Base-by-base conservation (phyloP, 441 rosid genomes). In the Erodium moschatum region DNA sequence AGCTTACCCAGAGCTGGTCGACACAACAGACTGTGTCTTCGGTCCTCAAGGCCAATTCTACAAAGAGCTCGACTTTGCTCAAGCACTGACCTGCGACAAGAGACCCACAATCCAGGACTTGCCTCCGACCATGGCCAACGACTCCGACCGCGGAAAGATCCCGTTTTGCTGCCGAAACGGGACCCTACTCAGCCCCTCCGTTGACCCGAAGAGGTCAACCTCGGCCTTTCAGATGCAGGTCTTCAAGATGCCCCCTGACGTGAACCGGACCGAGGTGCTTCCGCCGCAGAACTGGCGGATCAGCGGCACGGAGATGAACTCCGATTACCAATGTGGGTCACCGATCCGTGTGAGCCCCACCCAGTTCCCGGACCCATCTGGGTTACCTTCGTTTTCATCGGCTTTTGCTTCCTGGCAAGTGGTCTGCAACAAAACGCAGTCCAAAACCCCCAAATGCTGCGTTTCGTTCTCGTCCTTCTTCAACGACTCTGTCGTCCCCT, bases 401-500 rank as follows among this genome's bases (percentile, higher is more conserved):
- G 80, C 89, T 9, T 31, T 85, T 29, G 83, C 81, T 15, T 83
- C 85, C 68, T 85, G 89, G 89, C 89, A 83, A 58, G 73, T 85
- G 6, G 85, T 80, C 0, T 85, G 89, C 75, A 85, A 81, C 80
- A 83, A 80, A 50, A 77, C 85, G 48, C 66, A 62, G n/a, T 67
- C 76, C 44, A 80, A 67, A 60, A 76, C 21, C 27, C 84, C 87
- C 0, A 75, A 74, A 76, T 85, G 89, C 35, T 85, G 89, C 0
- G 89, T 85, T 1, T 85, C 89, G 0, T 83, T 72, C 76, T 85
- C 89, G 0, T 78, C 89, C 6, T 83, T 78, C 68, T 83, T 77
- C 73, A 81, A 83, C 56, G 87, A 85, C 62, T 85, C 89, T 0
- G 77, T 78, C 48, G 54, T 85, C 9, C 87, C 89, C 12, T 85